A percentile compares a stretch with the other conserved stretches of the same genome.
Evolutionary conservation across 2,329 filamentous ascomycete species (phyloP).

Genomic region (Cercospora sp.): DNA sequence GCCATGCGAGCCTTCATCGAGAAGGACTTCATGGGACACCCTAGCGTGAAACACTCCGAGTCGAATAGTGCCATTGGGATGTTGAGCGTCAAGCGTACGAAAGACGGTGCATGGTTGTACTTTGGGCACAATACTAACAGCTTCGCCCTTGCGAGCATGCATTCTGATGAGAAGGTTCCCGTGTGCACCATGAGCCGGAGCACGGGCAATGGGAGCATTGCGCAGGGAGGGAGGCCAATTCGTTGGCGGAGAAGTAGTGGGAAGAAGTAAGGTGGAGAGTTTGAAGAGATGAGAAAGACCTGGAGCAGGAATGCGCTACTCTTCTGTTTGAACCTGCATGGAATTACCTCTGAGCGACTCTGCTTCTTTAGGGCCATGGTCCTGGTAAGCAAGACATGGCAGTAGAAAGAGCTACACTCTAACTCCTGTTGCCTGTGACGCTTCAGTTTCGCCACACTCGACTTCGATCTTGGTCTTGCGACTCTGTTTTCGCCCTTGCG

Average conservation of each 20-base stretch:
- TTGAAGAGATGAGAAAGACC: not conserved
- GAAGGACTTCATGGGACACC: conserved; percentile 90
- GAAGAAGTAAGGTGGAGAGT: not conserved
- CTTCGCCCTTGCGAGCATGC: conserved; percentile 83
- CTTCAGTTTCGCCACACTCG: not conserved
- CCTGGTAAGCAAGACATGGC: not conserved
- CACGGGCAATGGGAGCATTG: conserved; percentile 50
- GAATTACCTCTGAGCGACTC: not conserved
- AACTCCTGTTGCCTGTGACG: not conserved
- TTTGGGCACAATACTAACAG: conserved; percentile 96
- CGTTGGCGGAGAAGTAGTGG: conserved; percentile 15
- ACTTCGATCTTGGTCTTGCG: not conserved
- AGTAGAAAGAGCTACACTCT: not conserved
- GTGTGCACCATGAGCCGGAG: conserved; percentile 85
- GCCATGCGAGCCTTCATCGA: conserved; percentile 74
- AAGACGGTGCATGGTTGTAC: conserved; percentile 75
- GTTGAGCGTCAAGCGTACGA: conserved; percentile 82
- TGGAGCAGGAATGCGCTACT: not conserved
- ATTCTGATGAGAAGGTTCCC: conserved; percentile 71
- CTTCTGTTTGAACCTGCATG: not conserved
- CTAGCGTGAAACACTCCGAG: conserved; percentile 75
- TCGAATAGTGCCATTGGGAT: conserved; percentile 88
- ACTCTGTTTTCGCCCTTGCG: not conserved
- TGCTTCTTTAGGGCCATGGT: not conserved
- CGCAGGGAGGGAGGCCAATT: conserved; percentile 33